These are phyloP conservation scores for Limonomyces culmigenus DNA, from an alignment of 1,284 basidiomycete species.

Conservation along the genomic window DNA sequence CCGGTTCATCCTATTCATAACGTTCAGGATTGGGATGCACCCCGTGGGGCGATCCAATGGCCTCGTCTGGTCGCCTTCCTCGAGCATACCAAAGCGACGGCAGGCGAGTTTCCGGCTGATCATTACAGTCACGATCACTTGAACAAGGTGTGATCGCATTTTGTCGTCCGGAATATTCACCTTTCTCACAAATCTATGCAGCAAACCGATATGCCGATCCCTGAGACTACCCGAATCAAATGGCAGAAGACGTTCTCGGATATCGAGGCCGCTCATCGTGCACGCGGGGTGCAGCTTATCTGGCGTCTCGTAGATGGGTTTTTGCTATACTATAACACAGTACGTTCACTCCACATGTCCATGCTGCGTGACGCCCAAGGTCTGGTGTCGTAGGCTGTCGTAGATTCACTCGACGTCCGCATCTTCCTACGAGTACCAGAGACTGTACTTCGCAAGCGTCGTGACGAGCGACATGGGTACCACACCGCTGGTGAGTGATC, in stretches of 20 bases:
- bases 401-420: conserved; percentile 61
- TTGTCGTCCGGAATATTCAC: too few species aligned
- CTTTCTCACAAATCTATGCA: too few species aligned
- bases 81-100: conserved; percentile 35
- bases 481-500: conserved; percentile 72
- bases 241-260: conserved; percentile 36
- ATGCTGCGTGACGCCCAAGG: too few species aligned
- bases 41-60: conserved; percentile 76
- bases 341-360: conserved; percentile 21
- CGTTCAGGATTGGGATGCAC: conserved; percentile 90
- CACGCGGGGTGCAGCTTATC: conserved; percentile 36
- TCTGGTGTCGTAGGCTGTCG: conserved; percentile 53
- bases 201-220: conserved; percentile 52
- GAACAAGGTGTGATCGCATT: too few species aligned
- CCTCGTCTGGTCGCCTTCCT: conserved; percentile 39
- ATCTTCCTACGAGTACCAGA: conserved; percentile 76
- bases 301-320: conserved; percentile 92
- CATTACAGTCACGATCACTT: conserved; percentile 76
- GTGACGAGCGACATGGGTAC: conserved; percentile 75
- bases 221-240: conserved; percentile 19
- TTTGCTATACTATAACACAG: conserved; percentile 79
- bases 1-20: conserved; percentile 64
- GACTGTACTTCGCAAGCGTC: conserved; percentile 53
- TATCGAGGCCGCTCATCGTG: conserved; percentile 23
- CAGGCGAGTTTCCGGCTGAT: conserved; percentile 42